These are phyloP conservation scores for Ottelia alismoides DNA, from an alignment of 106 monocot species.

Conservation along the genomic window DNA sequence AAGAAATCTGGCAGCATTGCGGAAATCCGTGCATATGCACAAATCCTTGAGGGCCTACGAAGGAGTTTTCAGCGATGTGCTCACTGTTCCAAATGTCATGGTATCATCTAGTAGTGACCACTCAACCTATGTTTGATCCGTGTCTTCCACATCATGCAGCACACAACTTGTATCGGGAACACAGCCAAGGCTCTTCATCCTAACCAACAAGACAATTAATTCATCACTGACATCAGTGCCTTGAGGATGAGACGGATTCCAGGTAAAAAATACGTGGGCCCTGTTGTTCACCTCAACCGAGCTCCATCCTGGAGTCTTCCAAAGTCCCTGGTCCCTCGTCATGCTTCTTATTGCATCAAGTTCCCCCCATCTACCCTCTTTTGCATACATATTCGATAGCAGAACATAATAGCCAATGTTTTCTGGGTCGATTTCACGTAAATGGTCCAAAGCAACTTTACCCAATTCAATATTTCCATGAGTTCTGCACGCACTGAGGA, in stretches of 20 bases:
- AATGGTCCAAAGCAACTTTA: conserved; percentile 18
- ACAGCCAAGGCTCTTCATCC: conserved; percentile 60
- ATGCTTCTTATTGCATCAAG: conserved; percentile 11
- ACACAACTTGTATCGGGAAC: conserved; percentile 73
- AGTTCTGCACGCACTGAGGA: conserved; percentile 30
- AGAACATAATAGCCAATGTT: conserved; percentile 23
- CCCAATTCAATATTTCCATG: conserved; percentile 22
- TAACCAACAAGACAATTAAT: conserved; percentile 24
- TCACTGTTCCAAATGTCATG: too few species aligned
- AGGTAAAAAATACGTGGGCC: conserved; percentile 48
- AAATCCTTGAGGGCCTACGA: too few species aligned
- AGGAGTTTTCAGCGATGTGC: too few species aligned
- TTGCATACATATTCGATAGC: conserved; percentile 31
- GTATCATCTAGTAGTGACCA: too few species aligned
- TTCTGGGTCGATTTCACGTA: conserved; percentile 23
- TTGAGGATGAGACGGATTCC: conserved; percentile 46
- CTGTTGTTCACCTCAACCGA: conserved; percentile 24
- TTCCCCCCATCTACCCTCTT: conserved; percentile 24
- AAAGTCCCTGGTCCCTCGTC: conserved; percentile 24
- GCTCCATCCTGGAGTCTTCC: conserved; percentile 28
- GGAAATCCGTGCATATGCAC: too few species aligned
- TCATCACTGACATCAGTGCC: conserved; percentile 41
- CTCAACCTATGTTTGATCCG: too few species aligned
- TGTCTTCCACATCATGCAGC: conserved; percentile 78
- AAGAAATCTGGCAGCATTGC: too few species aligned